Evolutionary conservation across 2,329 filamentous ascomycete genomes (phyloP), one percentile per base, ranked within the genome.

Genomic region (Calcarisporium arbuscula): DNA sequence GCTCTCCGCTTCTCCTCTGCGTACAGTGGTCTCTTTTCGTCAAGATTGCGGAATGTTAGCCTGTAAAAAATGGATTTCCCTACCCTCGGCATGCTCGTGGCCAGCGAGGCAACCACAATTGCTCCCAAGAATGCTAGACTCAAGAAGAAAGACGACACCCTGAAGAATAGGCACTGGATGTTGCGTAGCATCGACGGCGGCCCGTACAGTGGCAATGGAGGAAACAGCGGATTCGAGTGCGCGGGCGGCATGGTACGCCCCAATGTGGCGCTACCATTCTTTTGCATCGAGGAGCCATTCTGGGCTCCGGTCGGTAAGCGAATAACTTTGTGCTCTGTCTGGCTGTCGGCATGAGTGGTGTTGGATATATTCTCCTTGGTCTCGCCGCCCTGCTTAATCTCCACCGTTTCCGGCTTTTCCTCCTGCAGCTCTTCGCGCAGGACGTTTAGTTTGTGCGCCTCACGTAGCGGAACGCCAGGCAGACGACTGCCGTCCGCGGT

Each of bases 151-250:
- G 87, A 87, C 0, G 80, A 72, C 2, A 74, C 44, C 8, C 80
- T 72, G 40, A 92, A 83, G 12, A 70, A 62, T 19, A 70, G 57
- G 51, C 77, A 85, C 45, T 89, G 81, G 1, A 87, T 20, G 20
- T 76, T 68, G 30, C 79, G 71, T n/a, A 81, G 38, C 1, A 74
- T 33, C 1, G 82, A 80, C 0, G 87, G 79, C 1, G 86, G 82
- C 0, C 85, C 85, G 48, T 94, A 95, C 1, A 86, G 65, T 0
- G 88, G 88, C 8, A 95, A 59, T 3, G 86, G 85, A 6, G 88
- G 88, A 45, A 95, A 95, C 5, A 94, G 64, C 4, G 85, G 83
- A 46, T 89, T 81, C 3, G 85, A 89, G 43, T 77, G 72, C 7
- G 79, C 79, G 2, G 79, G 77, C 0, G 82, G 80, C 60, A 69